A percentile compares a stretch with the other conserved stretches of the same genome.
Evolutionary conservation across 768 basidiomycete species (phyloP).

Genomic region (Mycena vitilis): DNA sequence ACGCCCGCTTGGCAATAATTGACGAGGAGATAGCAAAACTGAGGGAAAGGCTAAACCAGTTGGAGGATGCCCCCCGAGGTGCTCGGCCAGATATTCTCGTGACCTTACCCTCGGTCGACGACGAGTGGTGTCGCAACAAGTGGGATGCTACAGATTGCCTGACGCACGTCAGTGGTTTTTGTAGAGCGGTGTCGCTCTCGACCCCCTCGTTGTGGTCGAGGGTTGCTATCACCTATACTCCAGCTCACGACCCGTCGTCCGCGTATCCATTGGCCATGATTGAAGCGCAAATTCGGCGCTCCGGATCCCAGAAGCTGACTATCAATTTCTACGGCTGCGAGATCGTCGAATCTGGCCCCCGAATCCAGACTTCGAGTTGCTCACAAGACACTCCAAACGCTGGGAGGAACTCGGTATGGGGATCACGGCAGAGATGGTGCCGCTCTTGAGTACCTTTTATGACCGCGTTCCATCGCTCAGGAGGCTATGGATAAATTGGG

Average conservation of each 20-base stretch:
- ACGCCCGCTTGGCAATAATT: conserved; percentile 4
- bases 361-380: not conserved
- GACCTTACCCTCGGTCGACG: not conserved
- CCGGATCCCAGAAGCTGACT: not conserved
- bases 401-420: conserved; percentile 8
- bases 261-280: not conserved
- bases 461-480: not conserved
- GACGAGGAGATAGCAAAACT: conserved; percentile 15
- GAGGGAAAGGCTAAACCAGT: not conserved
- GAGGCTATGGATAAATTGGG: conserved; percentile 10
- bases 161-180: not conserved
- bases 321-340: conserved; percentile 2
- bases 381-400: not conserved
- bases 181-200: conserved; percentile 2
- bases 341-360: not conserved
- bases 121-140: not conserved
- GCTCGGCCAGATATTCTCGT: conserved; percentile 15
- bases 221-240: not conserved
- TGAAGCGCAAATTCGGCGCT: conserved; percentile 2
- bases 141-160: conserved; percentile 8
- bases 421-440: not conserved
- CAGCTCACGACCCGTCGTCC: too few species aligned
- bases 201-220: conserved; percentile 13
- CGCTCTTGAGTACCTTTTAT: not conserved
- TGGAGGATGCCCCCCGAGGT: conserved; percentile 18